Evolutionary conservation across 441 rosid species (phyloP), one percentile per base, ranked within the genome.

Genomic region (Capsella rubella): DNA sequence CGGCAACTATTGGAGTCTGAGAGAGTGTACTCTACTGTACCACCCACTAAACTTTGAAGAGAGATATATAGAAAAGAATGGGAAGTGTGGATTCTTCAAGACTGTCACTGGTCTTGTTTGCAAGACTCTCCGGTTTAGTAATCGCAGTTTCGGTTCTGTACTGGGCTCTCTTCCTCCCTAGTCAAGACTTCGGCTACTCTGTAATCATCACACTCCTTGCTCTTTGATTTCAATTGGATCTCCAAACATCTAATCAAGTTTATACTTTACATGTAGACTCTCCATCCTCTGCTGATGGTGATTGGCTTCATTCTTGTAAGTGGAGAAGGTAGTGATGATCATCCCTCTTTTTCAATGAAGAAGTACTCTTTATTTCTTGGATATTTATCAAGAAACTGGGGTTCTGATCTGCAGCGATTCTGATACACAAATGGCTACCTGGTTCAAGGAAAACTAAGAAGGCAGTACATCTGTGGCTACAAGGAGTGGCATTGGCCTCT

Each of bases 381-480:
- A 51, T 43, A 12, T 0, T 42, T 3, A 45, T 54, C 12, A n/a
- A n/a, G 50, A 57, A 37, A 21, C 27, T 53, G 39, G 32, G 63
- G 43, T 28, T 64, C 42, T 62, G 37, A 54, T 32, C 45, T 81
- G 67, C 91, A 94, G 97, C 95, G 34, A 91, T 91, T 79, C 68
- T 94, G 86, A 86, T 91, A 63, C 91, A 94, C 74, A 90, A 85
- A 78, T 91, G 98, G 97, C 64, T 91, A 75, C 96, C 96, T 56
- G 96, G 96, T 25, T 84, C 98, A 42, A 88, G 91, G 80, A 86
- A 75, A 66, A 67, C 80, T 76, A 94, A 90, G 91, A 94, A 94
- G 83, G 81, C 87, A 37, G 90, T 87, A 63, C 98, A 94, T 79
- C 72, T 94, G 69, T 79, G 90, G 76, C 90, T 91, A 51, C 97